Evolutionary conservation across 202 grass and related monocot genomes (phyloP).

Genomic region (Bolboschoenoplectus hybrid): DNA sequence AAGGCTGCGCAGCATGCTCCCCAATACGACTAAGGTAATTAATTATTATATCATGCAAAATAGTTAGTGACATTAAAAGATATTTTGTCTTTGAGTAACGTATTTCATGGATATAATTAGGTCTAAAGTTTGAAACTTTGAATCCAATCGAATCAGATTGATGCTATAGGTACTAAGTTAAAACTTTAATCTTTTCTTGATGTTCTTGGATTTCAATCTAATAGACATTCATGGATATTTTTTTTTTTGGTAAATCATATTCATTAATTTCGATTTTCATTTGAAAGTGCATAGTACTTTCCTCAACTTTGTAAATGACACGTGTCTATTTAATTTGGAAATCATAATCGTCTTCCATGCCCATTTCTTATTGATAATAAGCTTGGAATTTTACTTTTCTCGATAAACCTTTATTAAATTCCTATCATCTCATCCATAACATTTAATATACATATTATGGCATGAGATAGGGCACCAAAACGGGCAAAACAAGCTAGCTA

Average conservation of each 20-base stretch:
- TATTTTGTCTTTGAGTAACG: neutral
- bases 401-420: neutral
- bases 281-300: neutral
- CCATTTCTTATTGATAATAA: neutral
- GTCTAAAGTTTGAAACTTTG: neutral
- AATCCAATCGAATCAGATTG: neutral
- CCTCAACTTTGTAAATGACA: neutral
- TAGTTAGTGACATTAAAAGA: neutral
- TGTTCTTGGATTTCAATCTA: neutral
- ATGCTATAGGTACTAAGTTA: neutral
- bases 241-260: neutral
- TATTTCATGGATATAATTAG: neutral
- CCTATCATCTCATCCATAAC: neutral
- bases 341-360: neutral
- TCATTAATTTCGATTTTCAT: neutral
- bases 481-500: constrained; percentile 15
- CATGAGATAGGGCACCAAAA: neutral
- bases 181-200: neutral
- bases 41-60: constrained; percentile 32
- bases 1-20: constrained; percentile 83
- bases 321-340: neutral
- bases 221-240: neutral
- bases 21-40: constrained; percentile 96
- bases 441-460: neutral
- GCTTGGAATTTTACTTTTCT: neutral